Percentiles rank a stretch among this genome's conserved stretches.
These are phyloP conservation scores for Ormosia semicastrata DNA, from an alignment of 306 rosid species.

Conservation along the genomic window DNA sequence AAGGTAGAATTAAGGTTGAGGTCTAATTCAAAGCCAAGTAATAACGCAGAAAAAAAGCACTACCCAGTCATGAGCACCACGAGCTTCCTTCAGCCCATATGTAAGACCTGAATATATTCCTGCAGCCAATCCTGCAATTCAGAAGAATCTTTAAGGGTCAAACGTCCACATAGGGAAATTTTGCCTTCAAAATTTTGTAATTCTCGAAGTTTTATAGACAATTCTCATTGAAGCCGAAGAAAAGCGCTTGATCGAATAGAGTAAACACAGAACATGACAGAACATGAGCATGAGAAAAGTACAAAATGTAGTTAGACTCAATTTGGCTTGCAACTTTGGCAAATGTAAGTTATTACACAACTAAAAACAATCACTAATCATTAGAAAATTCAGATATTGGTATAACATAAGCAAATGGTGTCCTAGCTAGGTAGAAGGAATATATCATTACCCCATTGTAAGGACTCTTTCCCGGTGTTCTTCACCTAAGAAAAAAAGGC, in stretches of 20 bases:
- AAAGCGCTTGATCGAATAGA: not conserved
- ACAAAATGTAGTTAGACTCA: not conserved
- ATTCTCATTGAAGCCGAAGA: not conserved
- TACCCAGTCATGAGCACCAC: conserved; percentile 97
- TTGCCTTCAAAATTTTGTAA: not conserved
- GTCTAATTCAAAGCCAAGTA: not conserved
- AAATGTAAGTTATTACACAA: not conserved
- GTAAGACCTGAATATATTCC: conserved; percentile 94
- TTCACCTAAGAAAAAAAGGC: conserved; percentile 53
- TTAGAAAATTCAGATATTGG: not conserved
- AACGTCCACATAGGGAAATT: not conserved
- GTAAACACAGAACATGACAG: not conserved
- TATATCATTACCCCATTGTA: conserved; percentile 76
- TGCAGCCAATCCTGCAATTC: conserved; percentile 77
- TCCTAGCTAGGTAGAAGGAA: not conserved
- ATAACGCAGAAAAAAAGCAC: not conserved
- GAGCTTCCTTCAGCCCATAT: conserved; percentile 86
- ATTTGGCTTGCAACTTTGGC: not conserved
- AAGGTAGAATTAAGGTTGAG: not conserved
- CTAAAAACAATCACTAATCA: not conserved
- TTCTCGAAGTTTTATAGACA: not conserved
- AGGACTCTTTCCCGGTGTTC: conserved; percentile 72
- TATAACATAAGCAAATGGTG: not conserved
- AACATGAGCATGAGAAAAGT: not conserved
- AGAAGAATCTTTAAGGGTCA: conserved; percentile 1